Conservation (phyloP, 441 rosid genomes). For the Bocquillonia castaneifolia region DNA sequence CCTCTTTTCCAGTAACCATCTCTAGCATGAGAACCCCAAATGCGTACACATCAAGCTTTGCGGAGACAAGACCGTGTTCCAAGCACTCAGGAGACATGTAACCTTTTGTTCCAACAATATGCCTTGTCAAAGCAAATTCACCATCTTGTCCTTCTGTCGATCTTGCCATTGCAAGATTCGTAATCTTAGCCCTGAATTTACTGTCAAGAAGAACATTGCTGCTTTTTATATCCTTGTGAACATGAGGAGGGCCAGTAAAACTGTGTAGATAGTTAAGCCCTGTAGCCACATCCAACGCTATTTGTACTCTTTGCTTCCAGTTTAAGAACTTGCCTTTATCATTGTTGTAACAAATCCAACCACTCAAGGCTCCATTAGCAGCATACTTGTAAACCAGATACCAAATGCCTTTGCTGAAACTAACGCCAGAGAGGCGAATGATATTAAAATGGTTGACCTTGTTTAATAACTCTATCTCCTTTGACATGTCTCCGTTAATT, state of each 20-base stretch:
- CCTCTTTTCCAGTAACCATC: slow-evolving; percentile 57
- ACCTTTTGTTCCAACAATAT: slow-evolving; percentile 73
- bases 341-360: slow-evolving; percentile 48
- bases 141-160: slow-evolving; percentile 41
- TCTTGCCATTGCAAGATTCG: slow-evolving; percentile 62
- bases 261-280: slow-evolving; percentile 77
- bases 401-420: slow-evolving; percentile 57
- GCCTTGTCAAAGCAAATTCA: slow-evolving; percentile 56
- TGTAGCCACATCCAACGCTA: slow-evolving; percentile 37
- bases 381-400: slow-evolving; percentile 71
- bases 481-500: slow-evolving; percentile 54
- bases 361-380: slow-evolving; percentile 53
- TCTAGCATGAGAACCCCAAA: slow-evolving; percentile 68
- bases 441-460: slow-evolving; percentile 65
- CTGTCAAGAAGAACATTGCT: slow-evolving; percentile 54
- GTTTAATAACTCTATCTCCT: slow-evolving; percentile 53
- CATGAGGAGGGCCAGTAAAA: slow-evolving; percentile 58
- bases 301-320: slow-evolving; percentile 55
- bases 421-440: slow-evolving; percentile 61
- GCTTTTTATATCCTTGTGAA: slow-evolving; percentile 57
- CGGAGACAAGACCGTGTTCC: slow-evolving; percentile 65
- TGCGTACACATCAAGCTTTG: slow-evolving; percentile 73
- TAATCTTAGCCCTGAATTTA: slow-evolving; percentile 65
- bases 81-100: slow-evolving; percentile 80
- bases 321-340: slow-evolving; percentile 39